Evolutionary conservation across 371 early-diverging fungal species (phyloP), one percentile per base, ranked within the genome.

Genomic region (Zancudomyces culisetae): DNA sequence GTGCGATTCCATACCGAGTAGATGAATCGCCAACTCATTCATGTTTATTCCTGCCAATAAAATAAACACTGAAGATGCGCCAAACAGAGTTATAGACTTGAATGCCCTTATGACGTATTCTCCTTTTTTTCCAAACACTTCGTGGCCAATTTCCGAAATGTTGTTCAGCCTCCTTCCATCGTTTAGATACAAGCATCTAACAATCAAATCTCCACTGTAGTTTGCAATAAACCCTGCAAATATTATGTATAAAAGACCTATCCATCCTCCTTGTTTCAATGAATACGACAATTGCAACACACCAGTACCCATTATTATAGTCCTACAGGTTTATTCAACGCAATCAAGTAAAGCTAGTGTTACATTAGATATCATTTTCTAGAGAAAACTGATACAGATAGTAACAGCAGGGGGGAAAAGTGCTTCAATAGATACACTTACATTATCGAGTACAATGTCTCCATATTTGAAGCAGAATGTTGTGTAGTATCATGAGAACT

Each of bases 241-340:
- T 18, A 78, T 63, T n/a, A 91, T 69, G 53, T 88, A 72, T 18
- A 76, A 28, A 1, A 85, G 51, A 49, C 81, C 81, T 18, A 81
- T 60, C 91, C 91, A 91, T 13, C 90, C 90, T 45, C 83, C 79
- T 51, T 81, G 77, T 20, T 65, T 73, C 19, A 91, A 66, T 21
- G 87, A 82, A 49, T 74, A 81, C 21, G 89, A 86, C 18, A 91
- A 70, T 50, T 86, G 85, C 4, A 89, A 69, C 12, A 86, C 77
- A 23, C 91, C 91, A 12, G 84, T 81, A 29, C 90, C 90, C 2
- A 86, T 85, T 18, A 85, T 35, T 10, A 35, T 35, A 6, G 35
- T 35, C 15, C 35, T 35, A 35, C 15, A 10, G 15, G 35, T 35
- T 35, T 6, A 6, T 6, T 35, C n/a, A n/a, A n/a, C n/a, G n/a